Conservation (phyloP, 2,329 filamentous ascomycete species). For the Paraphaeosphaeria sporulosa region DNA sequence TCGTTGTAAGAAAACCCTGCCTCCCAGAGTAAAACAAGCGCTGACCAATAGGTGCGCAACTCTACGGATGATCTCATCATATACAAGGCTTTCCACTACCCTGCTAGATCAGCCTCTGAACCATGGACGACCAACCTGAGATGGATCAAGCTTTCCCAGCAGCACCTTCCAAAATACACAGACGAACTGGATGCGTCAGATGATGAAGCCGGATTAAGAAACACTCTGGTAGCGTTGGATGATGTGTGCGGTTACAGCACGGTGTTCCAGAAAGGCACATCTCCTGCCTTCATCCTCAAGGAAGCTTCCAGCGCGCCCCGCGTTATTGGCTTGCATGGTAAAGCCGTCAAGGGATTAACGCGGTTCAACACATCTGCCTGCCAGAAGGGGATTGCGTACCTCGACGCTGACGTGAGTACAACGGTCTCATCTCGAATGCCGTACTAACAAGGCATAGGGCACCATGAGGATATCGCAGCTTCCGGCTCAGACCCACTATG, state of each 20-base stretch:
- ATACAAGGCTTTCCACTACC: slow-evolving; percentile 78
- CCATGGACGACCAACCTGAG: slow-evolving; percentile 67
- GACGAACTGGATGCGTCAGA: slow-evolving; percentile 58
- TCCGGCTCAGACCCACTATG: slow-evolving; percentile 70
- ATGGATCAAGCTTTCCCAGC: slow-evolving; percentile 79
- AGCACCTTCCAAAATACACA: slow-evolving; percentile 67
- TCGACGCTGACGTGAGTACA: slow-evolving; percentile 64
- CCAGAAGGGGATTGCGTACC: slow-evolving; percentile 82
- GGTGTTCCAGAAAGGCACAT: slow-evolving; percentile 81
- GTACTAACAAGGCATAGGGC: slow-evolving; percentile 57
- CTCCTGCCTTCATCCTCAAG: slow-evolving; percentile 83
- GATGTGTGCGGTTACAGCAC: slow-evolving; percentile 81
- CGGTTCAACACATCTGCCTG: slow-evolving; percentile 79
- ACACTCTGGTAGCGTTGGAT: slow-evolving; percentile 64
- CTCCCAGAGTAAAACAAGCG: slow-evolving; percentile 5
- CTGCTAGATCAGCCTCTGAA: slow-evolving; percentile 45
- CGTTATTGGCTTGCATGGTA: slow-evolving; percentile 75
- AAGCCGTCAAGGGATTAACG: slow-evolving; percentile 74
- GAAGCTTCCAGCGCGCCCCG: slow-evolving; percentile 79
- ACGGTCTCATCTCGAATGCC: not conserved
- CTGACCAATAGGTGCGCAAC: slow-evolving; percentile 70
- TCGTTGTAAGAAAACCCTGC: slow-evolving; percentile 69
- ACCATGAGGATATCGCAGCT: slow-evolving; percentile 77
- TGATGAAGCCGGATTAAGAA: slow-evolving; percentile 53
- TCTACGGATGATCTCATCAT: slow-evolving; percentile 82